Base-by-base conservation (phyloP, 768 basidiomycete species). In the Mycena filopes region DNA sequence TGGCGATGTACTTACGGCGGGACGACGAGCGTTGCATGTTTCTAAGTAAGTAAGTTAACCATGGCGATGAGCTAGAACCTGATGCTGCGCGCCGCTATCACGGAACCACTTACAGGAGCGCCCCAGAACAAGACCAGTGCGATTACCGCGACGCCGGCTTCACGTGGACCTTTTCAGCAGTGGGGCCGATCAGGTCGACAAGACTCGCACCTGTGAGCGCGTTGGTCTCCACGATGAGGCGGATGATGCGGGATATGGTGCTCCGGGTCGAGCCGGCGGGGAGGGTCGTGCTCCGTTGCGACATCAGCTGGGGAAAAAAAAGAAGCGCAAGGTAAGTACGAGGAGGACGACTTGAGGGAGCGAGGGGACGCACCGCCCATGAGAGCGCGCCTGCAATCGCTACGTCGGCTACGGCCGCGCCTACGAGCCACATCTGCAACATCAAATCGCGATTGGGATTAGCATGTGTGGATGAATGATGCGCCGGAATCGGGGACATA, bases 171-270 rank as follows among this genome's bases (percentile, higher is more conserved):
- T 15, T 31, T 8, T 23, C 26, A 33, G 12, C 31, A n/a, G 15
- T 3, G 21, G 7, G 13, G 10, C 36, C 9, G 36, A 36, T 36
- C 10, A 9, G 21, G n/a, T 2, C 20, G 6, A n/a, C n/a, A n/a
- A n/a, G 21, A 9, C 25, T 40, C 55, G n/a, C 28, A 71, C 70
- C 63, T 13, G 70, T 65, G 18, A 68, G 48, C 16, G 59, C 47
- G 36, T 69, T 69, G 16, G 70, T 71, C 46, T 71, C 70, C 20
- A 71, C 64, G n/a, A 64, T 46, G 46, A 71, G 50, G 18, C 60
- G 66, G 13, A 68, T 53, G 40, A 66, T 29, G 21, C 67, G 48
- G 16, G 50, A 54, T 8, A 71, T 57, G 5, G 68, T 23, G 23
- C 41, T 45, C 46, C 55, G 60, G 4, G 65, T 55, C 3, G 25